Percentiles rank a stretch among this genome's conserved stretches.
These are phyloP conservation scores for Umbelopsis sp. DNA, from an alignment of 192 early-diverging fungal species.

Conservation along the genomic window DNA sequence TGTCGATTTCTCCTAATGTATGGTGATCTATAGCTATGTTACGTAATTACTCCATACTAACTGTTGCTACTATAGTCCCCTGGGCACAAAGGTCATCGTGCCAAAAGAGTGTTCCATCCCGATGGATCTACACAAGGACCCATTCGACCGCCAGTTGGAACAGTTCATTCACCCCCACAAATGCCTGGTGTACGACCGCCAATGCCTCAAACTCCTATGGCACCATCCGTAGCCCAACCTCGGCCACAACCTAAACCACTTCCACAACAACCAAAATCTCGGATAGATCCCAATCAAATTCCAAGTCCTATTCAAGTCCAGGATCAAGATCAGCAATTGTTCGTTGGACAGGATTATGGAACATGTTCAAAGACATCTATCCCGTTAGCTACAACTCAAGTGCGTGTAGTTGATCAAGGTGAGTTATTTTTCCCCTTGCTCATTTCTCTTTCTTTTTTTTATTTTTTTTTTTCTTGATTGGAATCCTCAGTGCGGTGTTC, in stretches of 20 bases:
- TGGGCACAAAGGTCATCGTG: neutral
- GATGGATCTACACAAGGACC: neutral
- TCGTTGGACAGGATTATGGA: slow-evolving; percentile 67
- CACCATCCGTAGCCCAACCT: neutral
- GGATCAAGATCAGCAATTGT: slow-evolving; percentile 73
- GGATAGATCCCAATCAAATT: slow-evolving; percentile 95
- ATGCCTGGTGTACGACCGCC: neutral
- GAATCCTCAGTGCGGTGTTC: no score
- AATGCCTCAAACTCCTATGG: neutral
- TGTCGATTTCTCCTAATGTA: slow-evolving; percentile 1
- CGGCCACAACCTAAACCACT: slow-evolving; percentile 31
- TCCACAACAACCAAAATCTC: slow-evolving; percentile 46
- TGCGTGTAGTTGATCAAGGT: slow-evolving; percentile 88
- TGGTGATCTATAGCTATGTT: neutral
- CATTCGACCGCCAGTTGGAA: neutral
- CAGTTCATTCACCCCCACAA: neutral
- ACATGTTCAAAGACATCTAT: slow-evolving; percentile 70
- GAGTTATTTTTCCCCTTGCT: slow-evolving; percentile 9
- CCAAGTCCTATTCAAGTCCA: slow-evolving; percentile 88
- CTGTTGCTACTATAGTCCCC: neutral
- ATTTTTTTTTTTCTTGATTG: neutral
- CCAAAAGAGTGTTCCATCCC: slow-evolving; percentile 2
- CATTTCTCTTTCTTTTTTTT: neutral
- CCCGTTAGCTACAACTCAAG: slow-evolving; percentile 81
- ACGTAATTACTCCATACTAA: neutral